Conservation (phyloP, 2,329 filamentous ascomycete genomes). For the Pseudogymnoascus verrucosus region DNA sequence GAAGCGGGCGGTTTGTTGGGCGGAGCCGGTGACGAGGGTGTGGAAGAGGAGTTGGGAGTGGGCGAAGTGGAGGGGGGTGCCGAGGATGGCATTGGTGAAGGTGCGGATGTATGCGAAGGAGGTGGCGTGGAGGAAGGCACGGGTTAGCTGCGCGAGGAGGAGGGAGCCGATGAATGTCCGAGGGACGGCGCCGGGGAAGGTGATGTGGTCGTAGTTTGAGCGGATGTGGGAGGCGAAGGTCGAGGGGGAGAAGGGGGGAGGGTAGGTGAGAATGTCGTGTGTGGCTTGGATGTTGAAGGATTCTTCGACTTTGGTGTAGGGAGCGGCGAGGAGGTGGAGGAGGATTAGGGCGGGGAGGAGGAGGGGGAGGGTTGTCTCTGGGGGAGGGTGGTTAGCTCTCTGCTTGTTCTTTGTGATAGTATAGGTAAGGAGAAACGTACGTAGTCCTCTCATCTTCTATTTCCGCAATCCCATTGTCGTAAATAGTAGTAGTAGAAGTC, state of each 20-base stretch:
- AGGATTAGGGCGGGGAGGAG: conserved; percentile 56
- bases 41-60: background rate
- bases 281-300: conserved; percentile 95
- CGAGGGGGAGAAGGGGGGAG: conserved; percentile 45
- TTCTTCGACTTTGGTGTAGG: conserved; percentile 96
- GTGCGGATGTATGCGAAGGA: background rate
- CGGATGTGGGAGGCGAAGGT: conserved; percentile 38
- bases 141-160: conserved; percentile 63
- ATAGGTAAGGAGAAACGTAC: conserved; percentile 11
- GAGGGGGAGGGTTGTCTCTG: conserved; percentile 23
- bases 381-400: background rate
- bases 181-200: conserved; percentile 85
- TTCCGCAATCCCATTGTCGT: background rate
- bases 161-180: conserved; percentile 82
- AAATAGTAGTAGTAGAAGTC: background rate
- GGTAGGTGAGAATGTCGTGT: conserved; percentile 81
- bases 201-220: conserved; percentile 74
- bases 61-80: conserved; percentile 41
- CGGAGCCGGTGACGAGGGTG: conserved; percentile 18
- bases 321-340: conserved; percentile 64
- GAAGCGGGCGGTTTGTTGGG: conserved; percentile 60
- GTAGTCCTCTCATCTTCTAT: conserved; percentile 20
- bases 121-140: conserved; percentile 21
- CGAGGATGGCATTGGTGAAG: background rate
- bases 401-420: background rate